Percentiles rank a stretch among this genome's conserved stretches.
phyloP scores from a whole-genome alignment of 2,329 filamentous ascomycete genomes.

The Clarireedia monteithiana region DNA sequence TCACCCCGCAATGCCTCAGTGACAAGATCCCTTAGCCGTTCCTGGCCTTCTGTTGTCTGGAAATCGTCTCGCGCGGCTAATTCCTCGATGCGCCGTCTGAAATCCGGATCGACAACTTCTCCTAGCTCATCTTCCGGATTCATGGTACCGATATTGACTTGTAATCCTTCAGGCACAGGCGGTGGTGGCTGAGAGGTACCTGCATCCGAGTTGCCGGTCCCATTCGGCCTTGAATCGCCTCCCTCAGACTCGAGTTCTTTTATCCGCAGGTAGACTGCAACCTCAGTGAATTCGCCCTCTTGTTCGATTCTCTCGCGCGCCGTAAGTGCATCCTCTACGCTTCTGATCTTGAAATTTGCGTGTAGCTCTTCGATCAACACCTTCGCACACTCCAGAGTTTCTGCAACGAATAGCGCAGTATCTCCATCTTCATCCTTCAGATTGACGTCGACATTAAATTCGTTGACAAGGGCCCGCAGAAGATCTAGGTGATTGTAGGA shows the following conservation, averaged over 20 bases:
- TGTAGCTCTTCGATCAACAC: conserved; percentile 77
- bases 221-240: not conserved
- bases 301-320: conserved; percentile 72
- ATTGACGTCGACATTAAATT: conserved; percentile 72
- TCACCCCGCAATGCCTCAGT: conserved; percentile 70
- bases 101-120: conserved; percentile 70
- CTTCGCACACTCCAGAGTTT: conserved; percentile 70
- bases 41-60: conserved; percentile 70
- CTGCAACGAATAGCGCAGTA: conserved; percentile 89
- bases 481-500: conserved; percentile 86
- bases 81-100: conserved; percentile 81
- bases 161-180: conserved; percentile 66
- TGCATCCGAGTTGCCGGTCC: not conserved
- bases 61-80: conserved; percentile 80
- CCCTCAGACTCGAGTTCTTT: conserved; percentile 25
- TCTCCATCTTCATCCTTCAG: conserved; percentile 86
- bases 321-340: conserved; percentile 63
- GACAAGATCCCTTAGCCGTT: conserved; percentile 68
- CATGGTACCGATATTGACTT: conserved; percentile 71
- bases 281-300: conserved; percentile 70
- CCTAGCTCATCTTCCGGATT: conserved; percentile 52
- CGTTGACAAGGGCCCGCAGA: conserved; percentile 64
- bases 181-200: conserved; percentile 37
- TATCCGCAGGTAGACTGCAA: conserved; percentile 60
- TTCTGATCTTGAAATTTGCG: conserved; percentile 56